Evolutionary conservation across 2,329 filamentous ascomycete genomes (phyloP), one percentile per base, ranked within the genome.

Genomic region (Scedosporium aurantiacum): DNA sequence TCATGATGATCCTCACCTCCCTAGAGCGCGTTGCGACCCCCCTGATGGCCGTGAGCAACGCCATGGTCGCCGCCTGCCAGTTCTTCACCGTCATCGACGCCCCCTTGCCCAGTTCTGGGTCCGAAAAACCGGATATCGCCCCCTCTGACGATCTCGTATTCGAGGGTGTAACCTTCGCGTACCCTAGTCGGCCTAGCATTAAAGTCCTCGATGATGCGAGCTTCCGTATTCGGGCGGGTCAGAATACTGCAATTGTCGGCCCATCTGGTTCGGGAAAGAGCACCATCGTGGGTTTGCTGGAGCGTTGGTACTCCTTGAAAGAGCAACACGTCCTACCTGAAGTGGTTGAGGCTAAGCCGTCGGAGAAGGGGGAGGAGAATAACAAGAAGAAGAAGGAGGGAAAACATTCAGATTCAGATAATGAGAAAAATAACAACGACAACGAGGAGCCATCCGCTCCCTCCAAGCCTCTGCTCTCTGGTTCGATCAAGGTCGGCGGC

Each of bases 181-280:
- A 92, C 66, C 89, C 89, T 0, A 84, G 76, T 60, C 78, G 87
- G 10, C 83, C 85, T 0, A 79, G 85, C 62, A 81, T 86, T 63
- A 83, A 83, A 66, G 82, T 90, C 0, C 71, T 89, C 1, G 79
- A 88, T 65, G 73, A 78, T 2, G 70, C 89, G 3, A 77, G 80
- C 66, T 71, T 89, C 10, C 74, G 71, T 0, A 82, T 90, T 61
- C 76, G 82, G 63, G 77, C 82, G 5, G 85, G 86, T 21, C 87
- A 88, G 67, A 80, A 86, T 2, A 90, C 86, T 0, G 88, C 88
- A 2, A 85, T 91, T n/a, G 88, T 91, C 18, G 88, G 88, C 0
- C 82, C 86, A 0, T 89, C 85, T 2, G 88, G 88, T 0, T 86
- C 82, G 4, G 88, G 88, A 1, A 91, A 91, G 70, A 88, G 84